These are phyloP conservation scores for Triticum turgidum DNA, from an alignment of 176 grass and related monocot genomes.

Conservation along the genomic window DNA sequence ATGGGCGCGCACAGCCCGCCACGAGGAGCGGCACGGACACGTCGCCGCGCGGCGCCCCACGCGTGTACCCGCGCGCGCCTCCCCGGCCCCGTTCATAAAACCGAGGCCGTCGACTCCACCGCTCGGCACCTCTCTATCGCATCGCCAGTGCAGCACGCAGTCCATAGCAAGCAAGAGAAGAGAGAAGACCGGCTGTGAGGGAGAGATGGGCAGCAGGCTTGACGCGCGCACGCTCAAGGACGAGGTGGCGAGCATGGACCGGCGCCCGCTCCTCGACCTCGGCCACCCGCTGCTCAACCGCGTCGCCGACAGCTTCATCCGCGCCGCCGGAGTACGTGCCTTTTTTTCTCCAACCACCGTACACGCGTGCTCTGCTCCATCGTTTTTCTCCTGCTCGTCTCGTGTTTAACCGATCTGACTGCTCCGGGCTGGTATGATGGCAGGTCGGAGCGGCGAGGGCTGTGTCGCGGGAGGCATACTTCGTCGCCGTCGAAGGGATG, in stretches of 20 bases:
- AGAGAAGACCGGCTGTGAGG: not conserved
- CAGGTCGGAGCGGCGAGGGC: constrained; percentile 70
- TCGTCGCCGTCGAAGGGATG: constrained; percentile 57
- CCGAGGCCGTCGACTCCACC: not conserved
- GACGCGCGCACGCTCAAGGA: constrained; percentile 64
- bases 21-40: not conserved
- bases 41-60: not conserved
- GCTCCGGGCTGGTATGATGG: not conserved
- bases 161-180: not conserved
- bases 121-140: not conserved
- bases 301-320: constrained; percentile 82
- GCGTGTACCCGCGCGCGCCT: not conserved
- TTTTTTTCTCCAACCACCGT: too few species aligned
- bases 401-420: not conserved
- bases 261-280: constrained; percentile 62
- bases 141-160: too few species aligned
- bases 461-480: constrained; percentile 74
- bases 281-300: constrained; percentile 83
- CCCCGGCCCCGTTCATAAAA: not conserved
- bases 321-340: constrained; percentile 55
- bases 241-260: constrained; percentile 52
- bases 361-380: not conserved
- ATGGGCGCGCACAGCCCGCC: not conserved
- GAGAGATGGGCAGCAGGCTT: constrained; percentile 39
- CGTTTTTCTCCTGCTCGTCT: too few species aligned